Evolutionary conservation across 768 basidiomycete species (phyloP), one percentile per base, ranked within the genome.

Genomic region (Trametes sanguinea): DNA sequence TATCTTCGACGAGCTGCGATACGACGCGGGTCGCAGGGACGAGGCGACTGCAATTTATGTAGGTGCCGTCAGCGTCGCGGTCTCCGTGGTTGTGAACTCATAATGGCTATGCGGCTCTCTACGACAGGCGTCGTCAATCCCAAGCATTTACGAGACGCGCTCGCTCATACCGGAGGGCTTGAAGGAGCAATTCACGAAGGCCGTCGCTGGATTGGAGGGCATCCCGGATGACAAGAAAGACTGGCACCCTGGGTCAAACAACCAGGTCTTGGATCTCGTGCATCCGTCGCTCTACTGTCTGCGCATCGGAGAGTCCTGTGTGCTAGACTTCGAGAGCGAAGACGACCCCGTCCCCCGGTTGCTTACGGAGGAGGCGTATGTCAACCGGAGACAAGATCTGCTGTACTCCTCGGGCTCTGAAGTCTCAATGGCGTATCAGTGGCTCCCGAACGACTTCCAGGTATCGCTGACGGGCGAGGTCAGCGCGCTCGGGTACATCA

Each of bases 171-270:
- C 60, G 3, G n/a, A 53, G 0, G 56, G 50, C 3, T 40, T 65
- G 29, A 65, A 60, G 44, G 33, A 30, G 0, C 4, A 22, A 1
- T 42, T 62, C 17, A 14, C 57, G 7, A 42, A 44, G 13, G 59
- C 37, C 3, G 55, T 50, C 6, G 35, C 59, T 5, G 17, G 53
- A 3, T 75, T 81, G 29, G 78, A 83, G 63, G 62, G 70, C 40
- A 71, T 78, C 7, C 75, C 77, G 0, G 76, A 75, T 6, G 68
- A 68, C 0, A 27, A 71, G 53, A 77, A 75, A 40, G 81, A 82
- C 66, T 82, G 81, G 81, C 81, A 82, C 63, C 81, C 81, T 2
- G 72, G 74, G 1, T 77, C 79, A 0, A 70, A 80, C 63, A 67
- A 72, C 2, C 76, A 76, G 51, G 80, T 82, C 0, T 74, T 79